Evolutionary conservation across 768 basidiomycete genomes (phyloP).

Genomic region (Collybia mongolica): DNA sequence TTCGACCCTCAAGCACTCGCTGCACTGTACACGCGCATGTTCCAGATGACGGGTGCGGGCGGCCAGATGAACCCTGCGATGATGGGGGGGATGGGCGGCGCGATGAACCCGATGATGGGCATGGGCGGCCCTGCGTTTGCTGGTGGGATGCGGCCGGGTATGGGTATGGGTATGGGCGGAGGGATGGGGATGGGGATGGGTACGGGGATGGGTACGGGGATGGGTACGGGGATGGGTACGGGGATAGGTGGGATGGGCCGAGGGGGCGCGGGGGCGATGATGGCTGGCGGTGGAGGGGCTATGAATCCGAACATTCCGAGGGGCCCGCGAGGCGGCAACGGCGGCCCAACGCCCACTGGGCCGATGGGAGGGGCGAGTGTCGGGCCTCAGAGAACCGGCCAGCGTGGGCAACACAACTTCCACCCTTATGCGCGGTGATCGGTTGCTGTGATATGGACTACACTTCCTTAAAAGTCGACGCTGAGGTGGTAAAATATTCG

Average conservation of each 20-base stretch:
- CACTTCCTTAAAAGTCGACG: too few species aligned
- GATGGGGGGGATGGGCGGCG: conserved; percentile 48
- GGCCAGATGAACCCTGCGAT: conserved; percentile 57
- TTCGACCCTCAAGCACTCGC: conserved; percentile 95
- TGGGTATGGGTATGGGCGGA: conserved; percentile 41
- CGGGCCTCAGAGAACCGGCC: conserved; percentile 71
- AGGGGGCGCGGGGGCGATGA: conserved; percentile 34
- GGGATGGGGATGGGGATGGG: conserved; percentile 35
- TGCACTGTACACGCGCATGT: conserved; percentile 93
- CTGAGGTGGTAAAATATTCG: too few species aligned
- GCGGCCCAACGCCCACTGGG: conserved; percentile 36
- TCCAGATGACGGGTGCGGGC: conserved; percentile 68
- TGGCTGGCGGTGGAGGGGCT: conserved; percentile 35
- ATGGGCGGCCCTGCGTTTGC: conserved; percentile 36
- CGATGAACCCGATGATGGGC: conserved; percentile 37
- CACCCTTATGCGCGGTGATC: conserved; percentile 77
- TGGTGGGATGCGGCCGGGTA: conserved; percentile 27
- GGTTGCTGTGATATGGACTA: neutral
- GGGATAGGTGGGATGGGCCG: conserved; percentile 33
- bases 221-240: conserved; percentile 15
- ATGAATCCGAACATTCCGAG: conserved; percentile 63
- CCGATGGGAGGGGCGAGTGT: conserved; percentile 53
- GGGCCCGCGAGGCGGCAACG: conserved; percentile 59
- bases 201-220: conserved; percentile 41
- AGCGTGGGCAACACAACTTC: conserved; percentile 78